phyloP scores from a whole-genome alignment of 441 rosid genomes.

The Gossypium davidsonii region DNA sequence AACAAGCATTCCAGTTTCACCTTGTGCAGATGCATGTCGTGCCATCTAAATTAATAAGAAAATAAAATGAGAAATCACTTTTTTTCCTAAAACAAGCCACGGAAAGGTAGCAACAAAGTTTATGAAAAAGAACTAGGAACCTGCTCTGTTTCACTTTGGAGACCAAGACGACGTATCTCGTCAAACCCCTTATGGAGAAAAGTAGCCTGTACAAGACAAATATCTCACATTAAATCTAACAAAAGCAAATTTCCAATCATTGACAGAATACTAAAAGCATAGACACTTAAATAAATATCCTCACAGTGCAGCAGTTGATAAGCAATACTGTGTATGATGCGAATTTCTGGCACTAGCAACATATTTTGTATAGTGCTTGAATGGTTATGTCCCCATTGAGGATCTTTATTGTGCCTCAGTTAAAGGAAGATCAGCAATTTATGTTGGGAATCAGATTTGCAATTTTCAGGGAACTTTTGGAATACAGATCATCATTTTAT shows the following conservation, averaged over 20 bases:
- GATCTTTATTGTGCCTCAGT: background rate
- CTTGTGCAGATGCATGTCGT: slow-evolving; percentile 63
- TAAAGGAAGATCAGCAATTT: background rate
- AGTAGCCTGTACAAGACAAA: slow-evolving; percentile 43
- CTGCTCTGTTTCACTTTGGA: slow-evolving; percentile 81
- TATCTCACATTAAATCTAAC: slow-evolving; percentile 2
- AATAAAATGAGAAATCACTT: slow-evolving; percentile 11
- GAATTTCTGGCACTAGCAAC: background rate
- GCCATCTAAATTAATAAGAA: slow-evolving; percentile 52
- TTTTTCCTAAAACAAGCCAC: slow-evolving; percentile 5
- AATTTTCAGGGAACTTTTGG: background rate
- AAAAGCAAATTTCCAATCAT: slow-evolving; percentile 14
- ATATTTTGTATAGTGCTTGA: background rate
- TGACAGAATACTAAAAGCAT: slow-evolving; percentile 16
- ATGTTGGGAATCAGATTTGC: background rate
- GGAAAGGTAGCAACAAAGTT: slow-evolving; percentile 8
- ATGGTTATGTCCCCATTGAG: background rate
- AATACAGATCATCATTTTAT: background rate
- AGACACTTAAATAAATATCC: slow-evolving; percentile 1
- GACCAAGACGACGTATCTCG: slow-evolving; percentile 92
- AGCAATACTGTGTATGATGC: background rate
- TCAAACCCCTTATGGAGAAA: slow-evolving; percentile 93
- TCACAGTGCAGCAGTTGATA: background rate
- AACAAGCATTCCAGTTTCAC: slow-evolving; percentile 94
- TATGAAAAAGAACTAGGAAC: slow-evolving; percentile 27